A percentile compares a stretch with the other conserved stretches of the same genome.
phyloP scores from a whole-genome alignment of 2,329 filamentous ascomycete species.

The Pseudocercospora crystallina region DNA sequence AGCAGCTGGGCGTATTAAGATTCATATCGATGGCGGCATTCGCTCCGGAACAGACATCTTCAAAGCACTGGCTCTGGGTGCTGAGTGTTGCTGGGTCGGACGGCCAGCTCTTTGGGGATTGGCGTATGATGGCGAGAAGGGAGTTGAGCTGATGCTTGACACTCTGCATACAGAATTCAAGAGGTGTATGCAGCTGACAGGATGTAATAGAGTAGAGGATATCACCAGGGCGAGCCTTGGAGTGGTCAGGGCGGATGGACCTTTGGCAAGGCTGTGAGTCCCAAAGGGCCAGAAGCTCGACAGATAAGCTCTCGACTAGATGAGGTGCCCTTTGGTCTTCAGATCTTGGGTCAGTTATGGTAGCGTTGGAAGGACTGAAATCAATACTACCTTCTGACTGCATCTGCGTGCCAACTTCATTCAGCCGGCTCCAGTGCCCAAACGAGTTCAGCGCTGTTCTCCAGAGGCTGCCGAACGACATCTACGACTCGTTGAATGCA shows the following conservation, averaged over 20 bases:
- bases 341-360: too few relatives aligned
- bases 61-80: slow-evolving; percentile 56
- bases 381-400: too few relatives aligned
- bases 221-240: slow-evolving; percentile 37
- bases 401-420: too few relatives aligned
- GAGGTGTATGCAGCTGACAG: slow-evolving; percentile 39
- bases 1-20: slow-evolving; percentile 49
- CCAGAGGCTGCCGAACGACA: too few relatives aligned
- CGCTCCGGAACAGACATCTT: slow-evolving; percentile 57
- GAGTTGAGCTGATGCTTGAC: slow-evolving; percentile 44
- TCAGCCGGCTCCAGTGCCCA: too few relatives aligned
- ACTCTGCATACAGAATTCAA: slow-evolving; percentile 41
- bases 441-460: too few relatives aligned
- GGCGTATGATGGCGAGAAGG: slow-evolving; percentile 42
- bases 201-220: slow-evolving; percentile 36
- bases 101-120: slow-evolving; percentile 52
- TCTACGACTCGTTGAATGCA: too few relatives aligned
- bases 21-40: slow-evolving; percentile 64
- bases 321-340: too few relatives aligned
- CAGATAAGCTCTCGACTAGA: too few relatives aligned
- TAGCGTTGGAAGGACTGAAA: too few relatives aligned
- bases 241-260: slow-evolving; percentile 32
- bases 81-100: slow-evolving; percentile 51
- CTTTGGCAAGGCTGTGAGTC: slow-evolving; percentile 34
- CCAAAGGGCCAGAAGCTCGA: too few relatives aligned